Evolutionary conservation across 2,329 filamentous ascomycete genomes (phyloP), one percentile per base, ranked within the genome.

Genomic region (Alternaria sp.): DNA sequence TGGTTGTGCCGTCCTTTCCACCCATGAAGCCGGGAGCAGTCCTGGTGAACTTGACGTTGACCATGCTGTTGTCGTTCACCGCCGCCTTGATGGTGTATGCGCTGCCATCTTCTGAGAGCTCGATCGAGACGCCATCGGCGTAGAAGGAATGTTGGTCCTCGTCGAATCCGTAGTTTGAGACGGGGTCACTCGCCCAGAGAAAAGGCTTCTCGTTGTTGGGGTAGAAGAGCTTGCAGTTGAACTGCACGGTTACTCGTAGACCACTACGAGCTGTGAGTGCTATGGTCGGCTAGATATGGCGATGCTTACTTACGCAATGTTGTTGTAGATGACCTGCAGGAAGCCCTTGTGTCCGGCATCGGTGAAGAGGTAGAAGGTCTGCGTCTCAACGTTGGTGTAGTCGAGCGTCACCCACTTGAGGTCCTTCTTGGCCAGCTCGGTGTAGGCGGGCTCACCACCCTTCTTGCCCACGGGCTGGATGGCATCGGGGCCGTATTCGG

Each of bases 251-350:
- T 46, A 91, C 94, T 74, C 91, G 91, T 69, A 99, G 88, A 79
- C 95, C 94, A 73, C 94, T 97, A 77, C 69, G 62, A 17, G 64
- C 32, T 57, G 66, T 67, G 46, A 62, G 54, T 64, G 70, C 76
- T 74, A 59, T 54, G 62, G 9, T 43, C 8, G n/a, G 23, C 49
- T 15, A 3, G 13, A 44, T 32, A 36, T 11, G 28, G 17, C 45
- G 10, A 17, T 26, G 59, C 23, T 36, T 90, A 82, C 89, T 71
- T 72, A 97, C 94, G 89, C 91, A 79, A 99, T 92, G 82, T 97
- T 97, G 85, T 92, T 98, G 86, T 98, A 97, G 80, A 99, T 97
- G 82, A 98, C 87, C 86, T 99, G 96, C 64, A 88, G 89, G 81
- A 97, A 88, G 57, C 87, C 92, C 68, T 94, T 81, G 67, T 90